These are phyloP conservation scores for Davidsoniella neocaledoniae DNA, from an alignment of 2,329 filamentous ascomycete species.

Conservation along the genomic window DNA sequence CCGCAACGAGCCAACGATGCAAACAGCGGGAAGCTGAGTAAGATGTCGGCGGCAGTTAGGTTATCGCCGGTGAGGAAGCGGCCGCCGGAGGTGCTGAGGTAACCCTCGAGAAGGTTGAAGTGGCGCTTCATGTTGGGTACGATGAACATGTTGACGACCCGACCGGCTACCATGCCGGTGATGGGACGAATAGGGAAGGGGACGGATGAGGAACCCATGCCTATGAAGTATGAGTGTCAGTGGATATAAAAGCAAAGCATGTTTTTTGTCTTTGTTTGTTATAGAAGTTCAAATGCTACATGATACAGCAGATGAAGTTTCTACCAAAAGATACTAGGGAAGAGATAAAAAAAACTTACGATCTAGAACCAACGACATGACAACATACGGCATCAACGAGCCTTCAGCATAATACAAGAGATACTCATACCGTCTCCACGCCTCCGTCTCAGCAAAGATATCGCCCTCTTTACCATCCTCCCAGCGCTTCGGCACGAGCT, in stretches of 20 bases:
- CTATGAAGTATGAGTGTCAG: slow-evolving; percentile 15
- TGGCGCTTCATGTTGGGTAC: slow-evolving; percentile 32
- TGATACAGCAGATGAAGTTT: neutral
- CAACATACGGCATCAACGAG: slow-evolving; percentile 56
- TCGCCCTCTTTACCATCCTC: slow-evolving; percentile 40
- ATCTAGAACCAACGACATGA: slow-evolving; percentile 44
- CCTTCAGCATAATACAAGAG: slow-evolving; percentile 77
- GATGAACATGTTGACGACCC: slow-evolving; percentile 24
- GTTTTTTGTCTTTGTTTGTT: neutral
- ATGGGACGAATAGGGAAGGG: slow-evolving; percentile 39
- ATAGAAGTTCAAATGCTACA: too few species aligned
- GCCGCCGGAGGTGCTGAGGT: slow-evolving; percentile 28
- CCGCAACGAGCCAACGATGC: slow-evolving; percentile 18
- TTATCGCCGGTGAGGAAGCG: slow-evolving; percentile 32
- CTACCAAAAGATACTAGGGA: neutral
- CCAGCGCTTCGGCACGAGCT: slow-evolving; percentile 35
- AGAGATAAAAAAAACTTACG: slow-evolving; percentile 21
- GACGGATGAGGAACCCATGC: slow-evolving; percentile 27
- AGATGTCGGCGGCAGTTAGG: slow-evolving; percentile 35
- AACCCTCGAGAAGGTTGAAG: slow-evolving; percentile 32
- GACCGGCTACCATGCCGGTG: slow-evolving; percentile 28
- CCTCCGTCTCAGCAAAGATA: slow-evolving; percentile 43
- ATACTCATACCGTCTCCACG: slow-evolving; percentile 44
- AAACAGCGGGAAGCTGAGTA: slow-evolving; percentile 36
- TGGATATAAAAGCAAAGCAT: too few species aligned